These are phyloP conservation scores for Conticribra weissflogii DNA, from an alignment of 108 stramenopile genomes.

Conservation along the genomic window DNA sequence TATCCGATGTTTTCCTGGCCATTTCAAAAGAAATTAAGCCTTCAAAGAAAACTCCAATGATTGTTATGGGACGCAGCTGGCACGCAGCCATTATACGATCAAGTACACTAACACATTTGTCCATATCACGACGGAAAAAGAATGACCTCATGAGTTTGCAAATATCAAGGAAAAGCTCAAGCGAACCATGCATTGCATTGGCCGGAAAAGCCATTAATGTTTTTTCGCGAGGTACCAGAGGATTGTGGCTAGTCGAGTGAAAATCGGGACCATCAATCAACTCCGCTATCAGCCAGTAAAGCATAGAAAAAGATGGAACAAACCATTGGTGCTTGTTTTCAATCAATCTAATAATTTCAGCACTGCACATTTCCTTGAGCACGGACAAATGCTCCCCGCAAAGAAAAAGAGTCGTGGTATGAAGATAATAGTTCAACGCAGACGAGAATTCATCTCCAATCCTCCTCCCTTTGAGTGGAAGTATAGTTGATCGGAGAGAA, in stretches of 20 bases:
- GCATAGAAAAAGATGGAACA: neutral
- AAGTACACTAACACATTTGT: neutral
- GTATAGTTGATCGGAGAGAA: too few species aligned
- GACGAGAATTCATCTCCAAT: slow-evolving; percentile 5
- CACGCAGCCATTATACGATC: neutral
- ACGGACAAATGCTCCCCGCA: slow-evolving; percentile 5
- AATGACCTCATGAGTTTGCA: slow-evolving; percentile 2
- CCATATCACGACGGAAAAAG: slow-evolving; percentile 9
- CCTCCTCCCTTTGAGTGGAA: too few species aligned
- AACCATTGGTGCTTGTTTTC: slow-evolving; percentile 1
- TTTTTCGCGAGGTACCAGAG: neutral
- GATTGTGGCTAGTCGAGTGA: neutral
- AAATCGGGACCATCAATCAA: neutral
- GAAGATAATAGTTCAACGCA: neutral
- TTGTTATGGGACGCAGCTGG: neutral
- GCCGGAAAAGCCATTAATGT: neutral
- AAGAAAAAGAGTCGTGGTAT: slow-evolving; percentile 1
- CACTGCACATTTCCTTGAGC: neutral
- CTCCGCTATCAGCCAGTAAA: neutral
- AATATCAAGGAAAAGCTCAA: neutral
- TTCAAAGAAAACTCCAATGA: slow-evolving; percentile 10
- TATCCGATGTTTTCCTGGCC: slow-evolving; percentile 1
- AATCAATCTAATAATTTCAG: slow-evolving; percentile 1
- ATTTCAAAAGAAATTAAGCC: slow-evolving; percentile 7
- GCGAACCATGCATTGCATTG: neutral